Percentiles rank a stretch among this genome's conserved stretches.
These are phyloP conservation scores for Penicillium sp. DNA, from an alignment of 2,329 filamentous ascomycete species.

Conservation along the genomic window DNA sequence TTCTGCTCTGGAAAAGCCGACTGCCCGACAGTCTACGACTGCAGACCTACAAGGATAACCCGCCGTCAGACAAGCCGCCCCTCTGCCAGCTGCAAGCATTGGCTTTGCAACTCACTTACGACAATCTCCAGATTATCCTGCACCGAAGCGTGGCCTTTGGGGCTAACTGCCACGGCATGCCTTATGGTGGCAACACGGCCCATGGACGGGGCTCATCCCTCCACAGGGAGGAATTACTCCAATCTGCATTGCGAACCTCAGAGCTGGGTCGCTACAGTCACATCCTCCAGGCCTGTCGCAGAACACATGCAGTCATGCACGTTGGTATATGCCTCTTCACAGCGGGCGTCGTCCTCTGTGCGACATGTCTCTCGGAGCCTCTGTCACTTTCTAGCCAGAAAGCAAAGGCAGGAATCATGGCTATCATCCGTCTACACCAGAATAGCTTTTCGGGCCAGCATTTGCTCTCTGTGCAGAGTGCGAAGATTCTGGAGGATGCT, in stretches of 20 bases:
- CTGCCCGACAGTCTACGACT: background rate
- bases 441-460: constrained; percentile 10
- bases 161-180: background rate
- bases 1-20: background rate
- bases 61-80: background rate
- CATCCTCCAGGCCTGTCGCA: constrained; percentile 15
- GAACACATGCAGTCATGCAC: constrained; percentile 18
- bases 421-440: constrained; percentile 11
- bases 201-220: background rate
- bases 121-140: constrained; percentile 14
- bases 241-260: constrained; percentile 12
- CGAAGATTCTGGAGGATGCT: constrained; percentile 9
- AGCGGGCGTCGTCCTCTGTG: constrained; percentile 19
- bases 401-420: constrained; percentile 16
- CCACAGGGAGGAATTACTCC: constrained; percentile 10
- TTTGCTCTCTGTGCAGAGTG: constrained; percentile 14
- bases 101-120: constrained; percentile 13
- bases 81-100: constrained; percentile 8
- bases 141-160: constrained; percentile 15
- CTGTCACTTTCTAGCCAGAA: constrained; percentile 11
- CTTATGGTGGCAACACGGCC: background rate
- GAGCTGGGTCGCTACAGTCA: constrained; percentile 7
- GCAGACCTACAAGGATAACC: background rate
- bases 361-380: constrained; percentile 13
- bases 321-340: constrained; percentile 23